Base-by-base conservation (phyloP, 176 grass and related monocot species). In the Alopecurus myosuroides region DNA sequence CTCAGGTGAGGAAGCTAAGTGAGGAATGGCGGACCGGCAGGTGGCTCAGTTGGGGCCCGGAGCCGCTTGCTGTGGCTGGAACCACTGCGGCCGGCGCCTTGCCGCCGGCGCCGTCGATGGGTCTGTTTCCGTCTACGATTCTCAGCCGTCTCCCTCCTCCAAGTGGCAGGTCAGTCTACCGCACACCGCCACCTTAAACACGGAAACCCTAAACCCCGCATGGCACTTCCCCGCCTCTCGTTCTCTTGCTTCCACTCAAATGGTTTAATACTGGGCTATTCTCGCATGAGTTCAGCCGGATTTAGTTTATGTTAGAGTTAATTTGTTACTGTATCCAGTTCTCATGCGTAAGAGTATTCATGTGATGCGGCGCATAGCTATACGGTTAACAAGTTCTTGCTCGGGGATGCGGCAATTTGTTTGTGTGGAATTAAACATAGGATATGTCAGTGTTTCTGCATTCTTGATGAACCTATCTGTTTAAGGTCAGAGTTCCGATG, bases 71-170 rank as follows among this genome's bases (percentile, higher is more conserved):
- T 94, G 88, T 78, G 84, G 81, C 70, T 99, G 97, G 97, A 99
- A 89, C 44, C 86, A 92, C 88, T 94, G 81, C 64, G 86, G 93
- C 63, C 87, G 88, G 25, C 82, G 97, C 62, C 86, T 99, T 17
- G 91, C 91, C 74, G 91, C 91, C 17, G 97, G 97, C 40, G 84
- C 88, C 86, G 76, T 86, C 55, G 93, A 95, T 48, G 93, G 97
- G 42, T 88, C 58, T 75, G 73, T 99, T 57, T 92, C 91, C 44
- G 88, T 99, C 64, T 94, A 96, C 52, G 88, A 99, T 49, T 96
- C 84, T 19, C 78, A 81, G 18, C 84, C 90, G 67, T 71, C 90
- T 2, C 51, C 88, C 30, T 85, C 97, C 86, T 90, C 68, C 86
- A 96, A 94, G 60, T 99, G 93, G 97, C 88, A 92, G 97, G 97